Conservation (phyloP, 2,329 filamentous ascomycete species). For the Talaromyces sp. region DNA sequence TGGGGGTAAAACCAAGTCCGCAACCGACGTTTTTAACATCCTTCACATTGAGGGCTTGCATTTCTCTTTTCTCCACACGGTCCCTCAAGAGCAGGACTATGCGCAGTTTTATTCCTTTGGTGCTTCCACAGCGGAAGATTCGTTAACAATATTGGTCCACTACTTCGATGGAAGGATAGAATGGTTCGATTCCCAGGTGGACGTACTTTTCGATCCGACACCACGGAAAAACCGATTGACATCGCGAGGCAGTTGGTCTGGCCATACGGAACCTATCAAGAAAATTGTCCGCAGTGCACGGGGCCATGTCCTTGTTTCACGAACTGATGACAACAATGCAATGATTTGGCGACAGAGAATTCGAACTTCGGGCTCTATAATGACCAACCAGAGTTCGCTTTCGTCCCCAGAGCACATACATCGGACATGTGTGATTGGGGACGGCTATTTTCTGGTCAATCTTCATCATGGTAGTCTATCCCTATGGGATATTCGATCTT, state of each 20-base stretch:
- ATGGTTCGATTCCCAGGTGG: slow-evolving; percentile 71
- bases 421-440: slow-evolving; percentile 69
- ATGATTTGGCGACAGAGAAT: slow-evolving; percentile 72
- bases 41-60: slow-evolving; percentile 63
- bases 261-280: slow-evolving; percentile 72
- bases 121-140: slow-evolving; percentile 53
- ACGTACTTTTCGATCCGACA: slow-evolving; percentile 71
- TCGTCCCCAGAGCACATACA: slow-evolving; percentile 66
- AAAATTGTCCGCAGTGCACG: slow-evolving; percentile 83
- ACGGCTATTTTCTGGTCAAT: slow-evolving; percentile 75
- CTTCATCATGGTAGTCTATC: slow-evolving; percentile 65
- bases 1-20: slow-evolving; percentile 60
- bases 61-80: slow-evolving; percentile 31
- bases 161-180: slow-evolving; percentile 80
- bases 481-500: slow-evolving; percentile 70
- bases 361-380: slow-evolving; percentile 45
- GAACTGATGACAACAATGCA: slow-evolving; percentile 71
- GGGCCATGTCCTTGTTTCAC: slow-evolving; percentile 72
- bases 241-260: slow-evolving; percentile 68
- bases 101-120: slow-evolving; percentile 70
- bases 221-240: slow-evolving; percentile 54
- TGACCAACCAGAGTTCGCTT: slow-evolving; percentile 64
- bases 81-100: slow-evolving; percentile 44
- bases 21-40: slow-evolving; percentile 74
- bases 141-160: slow-evolving; percentile 70